These are phyloP conservation scores for Phytophthora ramorum DNA, from an alignment of 352 stramenopile species.

Conservation along the genomic window DNA sequence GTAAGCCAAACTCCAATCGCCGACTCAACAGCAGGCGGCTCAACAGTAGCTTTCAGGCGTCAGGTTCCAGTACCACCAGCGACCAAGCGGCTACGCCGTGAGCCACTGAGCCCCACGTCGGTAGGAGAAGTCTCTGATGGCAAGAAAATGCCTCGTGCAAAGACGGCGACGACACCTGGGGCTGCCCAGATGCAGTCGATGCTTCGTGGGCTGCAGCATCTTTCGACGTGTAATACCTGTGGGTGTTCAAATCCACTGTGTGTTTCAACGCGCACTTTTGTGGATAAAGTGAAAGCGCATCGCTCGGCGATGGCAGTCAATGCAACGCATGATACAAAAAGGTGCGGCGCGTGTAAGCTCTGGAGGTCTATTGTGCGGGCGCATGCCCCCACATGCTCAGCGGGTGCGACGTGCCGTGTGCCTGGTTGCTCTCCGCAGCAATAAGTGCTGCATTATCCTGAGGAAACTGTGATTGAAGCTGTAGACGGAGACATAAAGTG, in stretches of 20 bases:
- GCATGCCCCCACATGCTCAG: constrained; percentile 41
- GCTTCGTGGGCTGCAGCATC: constrained; percentile 56
- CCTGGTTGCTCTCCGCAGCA: constrained; percentile 44
- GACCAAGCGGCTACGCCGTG: constrained; percentile 42
- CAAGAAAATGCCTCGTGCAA: constrained; percentile 27
- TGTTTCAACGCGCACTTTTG: constrained; percentile 59
- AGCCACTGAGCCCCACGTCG: constrained; percentile 53
- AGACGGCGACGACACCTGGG: constrained; percentile 28
- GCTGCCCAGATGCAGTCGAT: constrained; percentile 66
- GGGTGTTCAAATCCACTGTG: constrained; percentile 63
- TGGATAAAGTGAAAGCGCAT: constrained; percentile 59
- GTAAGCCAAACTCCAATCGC: neutral
- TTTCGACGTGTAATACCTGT: constrained; percentile 37
- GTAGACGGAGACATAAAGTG: neutral
- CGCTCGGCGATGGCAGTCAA: constrained; percentile 31
- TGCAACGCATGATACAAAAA: constrained; percentile 33
- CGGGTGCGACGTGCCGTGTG: constrained; percentile 34
- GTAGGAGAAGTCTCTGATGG: constrained; percentile 48
- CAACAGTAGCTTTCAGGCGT: constrained; percentile 17
- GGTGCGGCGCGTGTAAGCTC: constrained; percentile 70
- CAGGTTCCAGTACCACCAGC: constrained; percentile 17
- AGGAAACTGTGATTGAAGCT: constrained; percentile 21
- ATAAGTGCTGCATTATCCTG: neutral
- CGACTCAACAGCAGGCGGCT: neutral
- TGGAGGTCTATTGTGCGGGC: constrained; percentile 51